Base-by-base conservation (phyloP, 768 basidiomycete genomes). In the Collybia nuda region DNA sequence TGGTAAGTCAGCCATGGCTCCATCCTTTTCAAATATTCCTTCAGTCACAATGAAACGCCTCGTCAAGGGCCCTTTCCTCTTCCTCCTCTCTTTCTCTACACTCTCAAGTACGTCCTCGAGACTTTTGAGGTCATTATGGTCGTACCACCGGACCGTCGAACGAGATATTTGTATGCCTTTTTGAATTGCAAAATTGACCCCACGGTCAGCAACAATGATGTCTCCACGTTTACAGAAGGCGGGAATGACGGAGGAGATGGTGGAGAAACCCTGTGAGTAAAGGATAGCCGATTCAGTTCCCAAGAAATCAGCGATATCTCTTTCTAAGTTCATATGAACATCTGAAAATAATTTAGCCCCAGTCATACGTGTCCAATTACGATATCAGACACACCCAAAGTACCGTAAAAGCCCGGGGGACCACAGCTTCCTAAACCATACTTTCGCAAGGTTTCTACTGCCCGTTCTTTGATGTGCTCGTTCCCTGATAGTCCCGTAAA, bases 191-290 rank as follows among this genome's bases (percentile, higher is more conserved):
- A 98, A 93, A 68, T 90, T 96, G 58, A 94, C 86, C n/a, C 86
- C 83, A n/a, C 93, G 85, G 68, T 99, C 96, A 3, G 93, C 94
- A n/a, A 99, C 90, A 61, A 99, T 95, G 62, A 99, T 84, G 62
- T 99, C 96, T 1, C 94, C 95, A 54, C 96, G 85, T 67, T 99
- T 98, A 77, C 90, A 92, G 70, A 98, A 99, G 1, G 97, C 92
- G 0, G 97, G 93, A 52, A 98, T 97, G 61, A 95, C 93, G 14
- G 93, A 96, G 3, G 90, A 85, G 56, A 93, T 84, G 48, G 93
- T 93, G 7, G 91, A 84, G 67, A 96, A 98, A 11, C 86, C 88
- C 71, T 98, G 96, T 0, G 94, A 88, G 67, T 98, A 98, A 53
- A 98, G 79, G 64, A 99, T 98, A 15, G 89, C 74, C 2, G 86